Base-by-base conservation (phyloP, 176 grass and related monocot genomes). In the Aegilops sharonensis region DNA sequence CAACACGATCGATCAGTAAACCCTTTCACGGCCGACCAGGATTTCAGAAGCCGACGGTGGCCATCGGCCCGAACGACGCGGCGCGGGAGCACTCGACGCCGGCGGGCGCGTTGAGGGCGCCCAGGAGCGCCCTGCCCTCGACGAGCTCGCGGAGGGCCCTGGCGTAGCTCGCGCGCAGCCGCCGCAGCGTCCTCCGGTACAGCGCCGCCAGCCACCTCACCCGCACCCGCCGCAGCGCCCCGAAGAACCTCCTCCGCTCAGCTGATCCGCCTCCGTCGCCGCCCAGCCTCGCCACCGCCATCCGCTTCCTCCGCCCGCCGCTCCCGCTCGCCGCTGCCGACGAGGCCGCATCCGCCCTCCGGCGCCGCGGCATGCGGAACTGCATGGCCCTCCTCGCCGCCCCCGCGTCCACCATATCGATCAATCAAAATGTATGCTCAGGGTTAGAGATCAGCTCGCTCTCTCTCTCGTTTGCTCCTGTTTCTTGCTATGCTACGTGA, bases 251-350 rank as follows among this genome's bases (percentile, higher is more conserved):
- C 68, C 27, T 27, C 27, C 27, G 27, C 27, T 27, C 27, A 27
- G 27, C 27, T 2, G 27, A 27, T 27, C 27, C 27, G 2, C 79
- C 45, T 2, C 52, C 65, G 0, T 18, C 81, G 0, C 75, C 83
- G n/a, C 84, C 92, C 5, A 94, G 92, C 43, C 78, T 87, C 34
- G 52, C 90, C 69, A 94, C 87, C 3, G 85, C 85, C 59, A 75
- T 88, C 72, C 47, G 85, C 86, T 89, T 87, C 79, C 59, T 91
- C 23, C 71, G 32, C 1, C 83, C 8, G 3, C 27, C 23, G 14
- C 21, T 10, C 17, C 35, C 23, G 14, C 27, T 21, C 11, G 12
- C 59, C 27, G 27, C 27, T 27, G 27, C 27, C 11, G 48, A 5
- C 13, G 45, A 12, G 12, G 17, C 68, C 21, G 71, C 27, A 24